A percentile compares a stretch with the other conserved stretches of the same genome.
Evolutionary conservation across 768 basidiomycete species (phyloP).

Genomic region (Tulasnella sp.): DNA sequence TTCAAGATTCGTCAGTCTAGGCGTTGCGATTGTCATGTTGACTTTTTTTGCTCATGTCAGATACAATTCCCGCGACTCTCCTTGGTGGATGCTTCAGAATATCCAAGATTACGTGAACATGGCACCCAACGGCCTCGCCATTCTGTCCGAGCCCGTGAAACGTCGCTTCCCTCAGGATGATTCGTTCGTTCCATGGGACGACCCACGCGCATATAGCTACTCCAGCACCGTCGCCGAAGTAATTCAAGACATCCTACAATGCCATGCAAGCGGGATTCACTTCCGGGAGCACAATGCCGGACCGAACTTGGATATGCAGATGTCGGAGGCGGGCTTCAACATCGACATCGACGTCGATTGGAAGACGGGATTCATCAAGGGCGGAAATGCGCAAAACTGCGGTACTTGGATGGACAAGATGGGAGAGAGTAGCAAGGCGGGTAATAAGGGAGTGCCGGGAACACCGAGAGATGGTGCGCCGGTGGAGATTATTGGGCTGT

Average conservation of each 20-base stretch:
- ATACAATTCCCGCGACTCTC: slow-evolving; percentile 94
- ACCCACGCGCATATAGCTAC: slow-evolving; percentile 68
- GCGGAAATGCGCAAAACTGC: slow-evolving; percentile 78
- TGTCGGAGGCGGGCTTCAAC: slow-evolving; percentile 86
- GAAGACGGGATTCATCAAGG: slow-evolving; percentile 81
- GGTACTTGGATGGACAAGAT: slow-evolving; percentile 99
- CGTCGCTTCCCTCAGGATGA: slow-evolving; percentile 95
- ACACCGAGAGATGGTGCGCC: slow-evolving; percentile 95
- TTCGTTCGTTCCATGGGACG: slow-evolving; percentile 88
- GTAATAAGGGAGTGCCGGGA: slow-evolving; percentile 91
- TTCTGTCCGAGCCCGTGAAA: slow-evolving; percentile 72
- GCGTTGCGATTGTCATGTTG: background rate
- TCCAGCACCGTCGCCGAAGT: slow-evolving; percentile 84
- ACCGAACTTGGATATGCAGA: slow-evolving; percentile 93
- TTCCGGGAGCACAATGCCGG: slow-evolving; percentile 98
- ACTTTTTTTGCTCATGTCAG: slow-evolving; percentile 28
- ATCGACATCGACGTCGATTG: slow-evolving; percentile 94
- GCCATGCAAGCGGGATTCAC: slow-evolving; percentile 82
- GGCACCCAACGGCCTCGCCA: slow-evolving; percentile 72
- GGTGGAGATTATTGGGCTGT: slow-evolving; percentile 85
- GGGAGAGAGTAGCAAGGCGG: slow-evolving; percentile 86
- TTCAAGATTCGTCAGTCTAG: background rate
- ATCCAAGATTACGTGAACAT: slow-evolving; percentile 86
- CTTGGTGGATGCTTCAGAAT: slow-evolving; percentile 99
- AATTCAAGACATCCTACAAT: slow-evolving; percentile 90